Conservation (phyloP, 768 basidiomycete genomes). For the Auricularia sp. region DNA sequence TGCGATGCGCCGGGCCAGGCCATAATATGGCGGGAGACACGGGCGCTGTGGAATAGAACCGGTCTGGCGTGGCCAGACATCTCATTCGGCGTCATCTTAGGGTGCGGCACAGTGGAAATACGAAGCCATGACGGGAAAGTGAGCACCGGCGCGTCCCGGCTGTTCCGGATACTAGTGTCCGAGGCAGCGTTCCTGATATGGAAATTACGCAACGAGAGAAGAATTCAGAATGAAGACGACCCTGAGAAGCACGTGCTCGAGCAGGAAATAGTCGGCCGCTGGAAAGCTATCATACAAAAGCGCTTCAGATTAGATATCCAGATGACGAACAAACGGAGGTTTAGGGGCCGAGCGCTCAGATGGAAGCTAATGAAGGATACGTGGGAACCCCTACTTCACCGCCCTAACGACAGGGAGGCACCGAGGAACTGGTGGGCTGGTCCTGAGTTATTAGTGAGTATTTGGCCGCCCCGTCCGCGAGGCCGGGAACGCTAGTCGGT, state of each 20-base stretch:
- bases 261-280: background rate
- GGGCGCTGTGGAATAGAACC: background rate
- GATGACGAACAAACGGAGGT: background rate
- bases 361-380: background rate
- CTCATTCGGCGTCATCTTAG: background rate
- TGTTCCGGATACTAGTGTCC: background rate
- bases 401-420: background rate
- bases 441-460: background rate
- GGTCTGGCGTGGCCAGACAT: background rate
- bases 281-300: background rate
- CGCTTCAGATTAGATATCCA: background rate
- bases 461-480: background rate
- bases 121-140: background rate
- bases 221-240: background rate
- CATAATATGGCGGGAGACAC: background rate
- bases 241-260: background rate
- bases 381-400: background rate
- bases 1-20: conserved; percentile 21
- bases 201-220: background rate
- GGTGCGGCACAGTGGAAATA: background rate
- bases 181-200: background rate
- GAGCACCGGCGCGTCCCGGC: background rate
- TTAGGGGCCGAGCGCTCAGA: background rate
- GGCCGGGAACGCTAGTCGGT: background rate
- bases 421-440: background rate